Conservation (phyloP, 352 stramenopile genomes). For the Globisporangium nunn region DNA sequence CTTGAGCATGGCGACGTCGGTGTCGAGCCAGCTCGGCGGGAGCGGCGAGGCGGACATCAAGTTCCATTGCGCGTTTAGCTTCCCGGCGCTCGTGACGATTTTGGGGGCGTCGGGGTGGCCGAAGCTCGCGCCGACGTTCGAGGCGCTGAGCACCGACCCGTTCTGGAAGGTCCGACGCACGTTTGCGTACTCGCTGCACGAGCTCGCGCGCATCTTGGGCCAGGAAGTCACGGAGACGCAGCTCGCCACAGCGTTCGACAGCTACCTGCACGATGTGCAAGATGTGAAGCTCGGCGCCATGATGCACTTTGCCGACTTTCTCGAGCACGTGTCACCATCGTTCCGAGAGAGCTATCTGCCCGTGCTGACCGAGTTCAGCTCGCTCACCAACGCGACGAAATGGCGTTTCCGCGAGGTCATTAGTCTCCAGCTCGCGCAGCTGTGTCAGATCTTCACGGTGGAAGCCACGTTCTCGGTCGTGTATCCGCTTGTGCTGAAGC, state of each 20-base stretch:
- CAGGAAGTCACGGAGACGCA: conserved; percentile 73
- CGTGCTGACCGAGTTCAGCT: conserved; percentile 62
- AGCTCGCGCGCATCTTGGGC: conserved; percentile 76
- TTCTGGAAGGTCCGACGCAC: conserved; percentile 90
- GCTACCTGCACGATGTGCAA: conserved; percentile 75
- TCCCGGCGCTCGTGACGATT: conserved; percentile 85
- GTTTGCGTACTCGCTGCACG: conserved; percentile 90
- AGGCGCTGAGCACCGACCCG: conserved; percentile 65
- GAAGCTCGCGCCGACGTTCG: conserved; percentile 76
- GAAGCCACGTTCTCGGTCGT: conserved; percentile 73
- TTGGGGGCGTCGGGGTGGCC: conserved; percentile 61
- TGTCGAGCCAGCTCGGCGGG: conserved; percentile 47
- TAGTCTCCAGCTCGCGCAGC: conserved; percentile 59
- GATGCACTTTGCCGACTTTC: conserved; percentile 82
- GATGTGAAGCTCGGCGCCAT: conserved; percentile 82
- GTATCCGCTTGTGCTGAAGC: conserved; percentile 64
- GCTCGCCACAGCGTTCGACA: conserved; percentile 75
- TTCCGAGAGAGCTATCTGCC: conserved; percentile 78
- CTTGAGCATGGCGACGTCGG: conserved; percentile 70
- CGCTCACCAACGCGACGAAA: conserved; percentile 67
- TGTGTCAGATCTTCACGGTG: conserved; percentile 66
- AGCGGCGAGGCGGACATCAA: conserved; percentile 85
- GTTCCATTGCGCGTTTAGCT: conserved; percentile 90
- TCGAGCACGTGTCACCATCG: conserved; percentile 57
- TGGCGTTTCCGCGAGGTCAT: conserved; percentile 80